Evolutionary conservation across 2,329 filamentous ascomycete species (phyloP), one percentile per base, ranked within the genome.

Genomic region (Claviceps purpurea): DNA sequence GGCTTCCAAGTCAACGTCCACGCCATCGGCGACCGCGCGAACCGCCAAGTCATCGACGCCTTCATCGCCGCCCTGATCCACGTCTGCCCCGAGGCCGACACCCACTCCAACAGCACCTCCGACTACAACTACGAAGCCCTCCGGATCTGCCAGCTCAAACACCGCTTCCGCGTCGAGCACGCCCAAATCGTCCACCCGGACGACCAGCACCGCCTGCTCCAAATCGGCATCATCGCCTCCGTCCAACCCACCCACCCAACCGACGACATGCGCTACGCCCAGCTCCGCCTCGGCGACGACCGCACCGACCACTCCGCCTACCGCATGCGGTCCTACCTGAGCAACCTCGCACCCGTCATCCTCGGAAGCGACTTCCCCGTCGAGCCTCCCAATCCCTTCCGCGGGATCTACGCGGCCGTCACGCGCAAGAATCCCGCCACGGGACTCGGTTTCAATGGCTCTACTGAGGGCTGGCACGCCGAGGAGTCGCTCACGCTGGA

Each of bases 231-330:
- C 59, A 73, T 86, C 50, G 81, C 83, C 0, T 84, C 79, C 2
- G 79, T 87, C 51, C 84, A 87, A 60, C 84, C 83, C 4, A 86
- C 84, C 0, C 83, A 87, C 60, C 82, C 84, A 22, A 87, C 83
- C 3, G 83, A 79, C 7, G 84, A 87, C 63, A 84, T 84, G 79
- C 73, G 74, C 4, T 86, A 85, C 59, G 84, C 82, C 8, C 73
- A 78, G 55, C 65, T 64, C 41, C 73, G 83, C 6, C 75, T 87
- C 0, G 84, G 83, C 0, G 59, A 61, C 10, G 64, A 73, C 24
- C 76, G 84, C 22, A 77, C 78, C 1, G 61, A 62, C 18, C 59
- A 67, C 14, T 77, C 79, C 54, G 83, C 82, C 1, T 87, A 87
- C 63, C 73, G 81, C 22, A 85, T 87, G 82, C 70, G 70, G 11